These are phyloP conservation scores for Phialophora macrospora DNA, from an alignment of 2,329 filamentous ascomycete species.

Conservation along the genomic window DNA sequence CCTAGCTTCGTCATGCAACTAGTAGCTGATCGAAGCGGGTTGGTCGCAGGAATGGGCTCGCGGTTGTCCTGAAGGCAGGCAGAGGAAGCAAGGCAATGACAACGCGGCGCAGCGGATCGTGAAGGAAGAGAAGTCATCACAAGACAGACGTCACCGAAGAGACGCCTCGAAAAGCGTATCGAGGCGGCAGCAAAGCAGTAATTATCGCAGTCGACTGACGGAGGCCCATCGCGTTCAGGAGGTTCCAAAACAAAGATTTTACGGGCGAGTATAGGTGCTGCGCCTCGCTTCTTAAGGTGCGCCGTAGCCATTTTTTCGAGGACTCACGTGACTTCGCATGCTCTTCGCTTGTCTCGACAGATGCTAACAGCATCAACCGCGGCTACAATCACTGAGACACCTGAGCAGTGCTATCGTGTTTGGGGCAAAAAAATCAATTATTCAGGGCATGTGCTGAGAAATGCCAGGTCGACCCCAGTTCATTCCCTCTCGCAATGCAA, in stretches of 20 bases:
- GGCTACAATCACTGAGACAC: neutral
- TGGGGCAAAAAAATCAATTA: neutral
- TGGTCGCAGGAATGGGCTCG: neutral
- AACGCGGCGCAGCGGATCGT: neutral
- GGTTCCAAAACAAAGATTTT: neutral
- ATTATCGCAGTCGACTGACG: neutral
- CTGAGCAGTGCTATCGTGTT: neutral
- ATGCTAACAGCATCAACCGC: too few relatives aligned
- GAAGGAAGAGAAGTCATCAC: neutral
- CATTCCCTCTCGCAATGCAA: neutral
- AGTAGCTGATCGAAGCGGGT: neutral
- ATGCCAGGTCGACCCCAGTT: too few relatives aligned
- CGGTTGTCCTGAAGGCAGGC: neutral
- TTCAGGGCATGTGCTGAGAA: neutral
- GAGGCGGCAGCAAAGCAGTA: neutral
- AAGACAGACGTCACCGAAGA: neutral
- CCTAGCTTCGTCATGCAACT: neutral
- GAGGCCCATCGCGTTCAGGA: neutral
- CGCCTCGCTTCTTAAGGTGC: too few relatives aligned
- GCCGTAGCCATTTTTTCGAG: too few relatives aligned
- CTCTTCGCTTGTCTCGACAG: neutral
- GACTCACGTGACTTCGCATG: too few relatives aligned
- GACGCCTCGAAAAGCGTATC: neutral
- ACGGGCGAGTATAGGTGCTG: neutral
- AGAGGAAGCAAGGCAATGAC: neutral